phyloP scores from a whole-genome alignment of 805 yeast species.

The Yamadazyma sp. region DNA sequence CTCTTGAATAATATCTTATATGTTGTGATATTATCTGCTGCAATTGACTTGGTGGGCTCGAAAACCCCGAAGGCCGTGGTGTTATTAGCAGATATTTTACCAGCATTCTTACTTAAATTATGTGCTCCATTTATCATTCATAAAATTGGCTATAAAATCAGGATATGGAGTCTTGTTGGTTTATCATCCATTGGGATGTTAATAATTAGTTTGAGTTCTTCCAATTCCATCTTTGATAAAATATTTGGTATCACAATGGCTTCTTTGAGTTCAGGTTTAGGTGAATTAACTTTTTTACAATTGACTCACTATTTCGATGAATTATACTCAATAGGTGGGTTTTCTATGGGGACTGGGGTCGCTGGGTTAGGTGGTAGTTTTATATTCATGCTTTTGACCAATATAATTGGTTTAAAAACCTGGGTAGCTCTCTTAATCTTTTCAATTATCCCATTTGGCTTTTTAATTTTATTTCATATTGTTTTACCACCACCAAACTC shows the following conservation, averaged over 20 bases:
- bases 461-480: conserved; percentile 30
- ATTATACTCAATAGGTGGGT: conserved; percentile 67
- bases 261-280: conserved; percentile 81
- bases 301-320: conserved; percentile 73
- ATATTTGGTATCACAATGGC: conserved; percentile 76
- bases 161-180: conserved; percentile 54
- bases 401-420: conserved; percentile 57
- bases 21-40: conserved; percentile 89
- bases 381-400: conserved; percentile 66
- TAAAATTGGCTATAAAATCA: conserved; percentile 49
- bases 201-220: conserved; percentile 45
- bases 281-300: conserved; percentile 86
- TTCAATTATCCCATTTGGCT: conserved; percentile 51
- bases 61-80: conserved; percentile 82
- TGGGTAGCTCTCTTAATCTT: conserved; percentile 55
- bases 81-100: conserved; percentile 80
- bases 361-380: conserved; percentile 89
- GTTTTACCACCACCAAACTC: conserved; percentile 21
- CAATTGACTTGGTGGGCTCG: conserved; percentile 86
- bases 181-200: conserved; percentile 76
- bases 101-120: conserved; percentile 70
- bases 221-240: conserved; percentile 33
- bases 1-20: conserved; percentile 83
- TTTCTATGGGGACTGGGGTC: conserved; percentile 94
- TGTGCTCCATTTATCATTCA: conserved; percentile 80